Base-by-base conservation (phyloP, 495 filamentous ascomycete species). In the Neurospora intermedia region DNA sequence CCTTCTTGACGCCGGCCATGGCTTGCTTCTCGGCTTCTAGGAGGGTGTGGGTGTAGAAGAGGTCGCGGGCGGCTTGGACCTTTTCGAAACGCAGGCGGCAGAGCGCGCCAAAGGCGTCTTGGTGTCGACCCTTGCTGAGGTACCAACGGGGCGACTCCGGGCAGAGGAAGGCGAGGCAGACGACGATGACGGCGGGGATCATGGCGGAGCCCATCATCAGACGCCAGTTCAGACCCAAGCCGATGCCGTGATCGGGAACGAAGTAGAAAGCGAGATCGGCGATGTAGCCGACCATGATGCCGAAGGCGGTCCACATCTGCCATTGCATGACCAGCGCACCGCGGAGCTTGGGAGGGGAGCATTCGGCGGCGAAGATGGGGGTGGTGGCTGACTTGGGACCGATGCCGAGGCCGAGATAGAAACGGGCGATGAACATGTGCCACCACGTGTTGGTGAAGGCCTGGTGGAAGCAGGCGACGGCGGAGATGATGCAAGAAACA, bases 261-360 rank as follows among this genome's bases (percentile, higher is more conserved):
- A 87, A 77, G 76, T 88, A 91, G 79, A 96, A 93, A 23, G 88
- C 91, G 23, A 96, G 81, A 78, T 91, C 91, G 16, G 89, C 87
- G 3, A 87, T 87, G 77, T 91, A 93, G 16, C 92, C 93, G 18
- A 94, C 72, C 87, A 94, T 91, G 77, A 94, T 93, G 3, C 92
- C 93, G 74, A 94, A 94, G 3, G 93, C 93, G 2, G 91, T 94
- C 90, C 90, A 94, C 88, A 93, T 90, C 80, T 94, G 93, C 93
- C 93, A 95, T 78, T 91, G 88, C 82, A 84, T 85, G 9, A 83
- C 80, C 69, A 84, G 75, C n/a, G 92, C 93, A 41, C 93, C 93
- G 46, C 93, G 88, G 69, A 95, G 92, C 35, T 83, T 82, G 0
- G 92, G 86, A 0, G 93, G 92, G 0, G 90, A 85, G 42, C 87